These are phyloP conservation scores for Hygrocybe coccinea DNA, from an alignment of 768 basidiomycete species.

Conservation along the genomic window DNA sequence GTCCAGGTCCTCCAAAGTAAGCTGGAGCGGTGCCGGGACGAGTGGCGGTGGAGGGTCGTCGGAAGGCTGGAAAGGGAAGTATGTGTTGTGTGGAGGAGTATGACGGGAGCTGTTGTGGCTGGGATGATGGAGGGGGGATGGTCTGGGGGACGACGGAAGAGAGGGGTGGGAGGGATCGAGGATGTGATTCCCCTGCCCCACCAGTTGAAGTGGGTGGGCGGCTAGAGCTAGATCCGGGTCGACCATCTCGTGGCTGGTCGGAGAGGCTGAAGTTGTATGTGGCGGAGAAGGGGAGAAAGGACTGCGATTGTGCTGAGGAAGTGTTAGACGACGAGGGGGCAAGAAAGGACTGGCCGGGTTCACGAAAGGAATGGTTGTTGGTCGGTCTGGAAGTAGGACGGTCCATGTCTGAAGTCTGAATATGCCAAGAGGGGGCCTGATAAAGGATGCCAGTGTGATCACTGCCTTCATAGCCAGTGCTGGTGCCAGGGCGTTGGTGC, in stretches of 20 bases:
- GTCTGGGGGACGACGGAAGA: slow-evolving; percentile 71
- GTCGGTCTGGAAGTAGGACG: slow-evolving; percentile 29
- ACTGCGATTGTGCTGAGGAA: slow-evolving; percentile 49
- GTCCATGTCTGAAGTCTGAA: slow-evolving; percentile 38
- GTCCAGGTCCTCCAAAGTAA: slow-evolving; percentile 47
- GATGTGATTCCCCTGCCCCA: slow-evolving; percentile 36
- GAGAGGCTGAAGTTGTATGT: slow-evolving; percentile 29
- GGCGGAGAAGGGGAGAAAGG: slow-evolving; percentile 60
- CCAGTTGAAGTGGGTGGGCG: slow-evolving; percentile 46
- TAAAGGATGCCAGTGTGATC: slow-evolving; percentile 32
- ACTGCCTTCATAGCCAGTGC: slow-evolving; percentile 61
- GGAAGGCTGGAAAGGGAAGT: slow-evolving; percentile 56
- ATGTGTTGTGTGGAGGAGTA: slow-evolving; percentile 38
- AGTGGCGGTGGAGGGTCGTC: slow-evolving; percentile 55
- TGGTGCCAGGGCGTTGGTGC: slow-evolving; percentile 59
- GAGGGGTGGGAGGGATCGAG: slow-evolving; percentile 64
- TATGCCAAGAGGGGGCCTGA: slow-evolving; percentile 35
- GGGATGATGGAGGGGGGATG: slow-evolving; percentile 44
- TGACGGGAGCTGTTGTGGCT: slow-evolving; percentile 26
- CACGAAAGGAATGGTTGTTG: slow-evolving; percentile 66
- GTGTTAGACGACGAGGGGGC: slow-evolving; percentile 42
- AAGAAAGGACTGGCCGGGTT: slow-evolving; percentile 80
- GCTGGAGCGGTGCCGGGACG: slow-evolving; percentile 71
- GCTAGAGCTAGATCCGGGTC: slow-evolving; percentile 33
- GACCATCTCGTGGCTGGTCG: slow-evolving; percentile 20